These are phyloP conservation scores for Lizonia empirigonia DNA, from an alignment of 2,329 filamentous ascomycete species.

Conservation along the genomic window DNA sequence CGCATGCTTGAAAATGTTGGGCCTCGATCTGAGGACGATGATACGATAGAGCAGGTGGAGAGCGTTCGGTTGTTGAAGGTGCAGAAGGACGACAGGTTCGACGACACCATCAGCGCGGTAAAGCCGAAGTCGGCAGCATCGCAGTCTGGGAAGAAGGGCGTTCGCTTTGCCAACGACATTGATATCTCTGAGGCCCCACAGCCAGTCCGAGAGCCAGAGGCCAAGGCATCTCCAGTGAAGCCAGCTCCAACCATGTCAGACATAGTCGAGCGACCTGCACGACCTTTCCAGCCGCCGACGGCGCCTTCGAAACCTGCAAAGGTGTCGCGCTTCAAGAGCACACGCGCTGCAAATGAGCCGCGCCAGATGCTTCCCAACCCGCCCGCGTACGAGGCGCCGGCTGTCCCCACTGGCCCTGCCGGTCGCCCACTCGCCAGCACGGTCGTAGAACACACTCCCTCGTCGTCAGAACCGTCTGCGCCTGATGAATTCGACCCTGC, in stretches of 20 bases:
- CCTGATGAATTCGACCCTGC: slow-evolving; percentile 67
- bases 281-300: slow-evolving; percentile 17
- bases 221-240: slow-evolving; percentile 2
- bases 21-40: slow-evolving; percentile 50
- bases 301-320: slow-evolving; percentile 38
- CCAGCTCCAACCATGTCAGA: slow-evolving; percentile 40
- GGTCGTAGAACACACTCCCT: slow-evolving; percentile 58
- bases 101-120: slow-evolving; percentile 24
- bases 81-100: slow-evolving; percentile 47
- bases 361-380: slow-evolving; percentile 28
- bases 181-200: slow-evolving; percentile 65
- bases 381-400: slow-evolving; percentile 31
- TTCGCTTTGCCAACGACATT: slow-evolving; percentile 77
- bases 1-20: slow-evolving; percentile 63
- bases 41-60: slow-evolving; percentile 55
- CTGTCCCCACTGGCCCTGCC: slow-evolving; percentile 49
- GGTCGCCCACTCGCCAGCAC: slow-evolving; percentile 63
- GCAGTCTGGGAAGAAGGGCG: slow-evolving; percentile 63
- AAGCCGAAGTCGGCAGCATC: slow-evolving; percentile 7
- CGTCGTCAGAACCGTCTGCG: slow-evolving; percentile 45
- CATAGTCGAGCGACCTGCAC: slow-evolving; percentile 40
- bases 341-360: slow-evolving; percentile 28
- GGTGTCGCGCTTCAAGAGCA: slow-evolving; percentile 51
- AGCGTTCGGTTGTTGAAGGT: slow-evolving; percentile 63
- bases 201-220: slow-evolving; percentile 23